Conservation (phyloP, 257 asterid species). For the Solanum pimpinellifolium region DNA sequence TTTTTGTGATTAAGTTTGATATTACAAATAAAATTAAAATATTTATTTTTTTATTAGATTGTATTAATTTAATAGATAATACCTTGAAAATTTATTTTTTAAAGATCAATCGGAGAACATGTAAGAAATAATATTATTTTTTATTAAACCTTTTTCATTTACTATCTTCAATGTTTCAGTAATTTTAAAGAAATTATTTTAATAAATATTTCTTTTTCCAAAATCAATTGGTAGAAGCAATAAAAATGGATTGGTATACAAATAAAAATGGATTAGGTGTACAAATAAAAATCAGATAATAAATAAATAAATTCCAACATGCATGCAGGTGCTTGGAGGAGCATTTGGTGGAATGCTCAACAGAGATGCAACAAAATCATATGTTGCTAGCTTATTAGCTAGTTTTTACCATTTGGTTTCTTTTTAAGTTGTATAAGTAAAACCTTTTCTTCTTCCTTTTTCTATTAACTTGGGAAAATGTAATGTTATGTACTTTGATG, state of each 20-base stretch:
- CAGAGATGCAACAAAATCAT: not conserved
- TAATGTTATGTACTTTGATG: not conserved
- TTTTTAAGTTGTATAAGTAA: not conserved
- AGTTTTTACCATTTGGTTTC: not conserved
- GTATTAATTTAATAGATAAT: too few relatives aligned
- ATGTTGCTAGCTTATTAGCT: too few relatives aligned
- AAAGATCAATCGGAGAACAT: fast-evolving
- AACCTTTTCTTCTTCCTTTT: not conserved
- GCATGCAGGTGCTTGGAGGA: not conserved
- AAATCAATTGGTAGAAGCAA: not conserved
- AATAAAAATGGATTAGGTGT: not conserved
- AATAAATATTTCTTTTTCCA: too few relatives aligned
- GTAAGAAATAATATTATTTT: too few relatives aligned
- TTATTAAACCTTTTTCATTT: too few relatives aligned
- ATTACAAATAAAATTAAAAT: too few relatives aligned
- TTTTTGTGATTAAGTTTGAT: too few relatives aligned
- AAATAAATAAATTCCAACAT: not conserved
- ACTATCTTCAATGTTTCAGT: too few relatives aligned
- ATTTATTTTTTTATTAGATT: too few relatives aligned
- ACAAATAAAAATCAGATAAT: not conserved
- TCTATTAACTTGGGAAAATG: not conserved
- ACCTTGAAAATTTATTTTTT: too few relatives aligned
- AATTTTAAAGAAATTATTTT: too few relatives aligned
- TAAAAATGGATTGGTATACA: not conserved
- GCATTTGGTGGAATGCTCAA: not conserved